Conservation (phyloP, 2,329 filamentous ascomycete species). For the Paecilomyces niveus region DNA sequence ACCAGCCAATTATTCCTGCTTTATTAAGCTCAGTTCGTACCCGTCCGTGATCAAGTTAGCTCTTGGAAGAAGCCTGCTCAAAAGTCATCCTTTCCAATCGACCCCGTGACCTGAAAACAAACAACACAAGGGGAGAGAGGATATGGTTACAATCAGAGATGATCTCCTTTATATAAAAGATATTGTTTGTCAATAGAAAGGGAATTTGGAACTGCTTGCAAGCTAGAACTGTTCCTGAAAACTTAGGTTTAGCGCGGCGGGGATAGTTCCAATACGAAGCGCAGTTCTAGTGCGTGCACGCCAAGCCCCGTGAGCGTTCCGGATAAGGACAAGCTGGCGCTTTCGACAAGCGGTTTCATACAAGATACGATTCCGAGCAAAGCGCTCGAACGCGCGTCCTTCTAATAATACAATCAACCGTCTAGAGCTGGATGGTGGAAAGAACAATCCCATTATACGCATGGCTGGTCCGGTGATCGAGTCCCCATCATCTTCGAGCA, state of each 20-base stretch:
- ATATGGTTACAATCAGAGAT: not conserved
- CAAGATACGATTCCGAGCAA: not conserved
- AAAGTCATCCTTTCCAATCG: not conserved
- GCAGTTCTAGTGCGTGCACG: not conserved
- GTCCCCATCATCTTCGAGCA: conserved; percentile 9
- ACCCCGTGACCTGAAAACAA: not conserved
- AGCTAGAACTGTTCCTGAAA: not conserved
- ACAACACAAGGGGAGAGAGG: not conserved
- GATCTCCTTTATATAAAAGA: not conserved
- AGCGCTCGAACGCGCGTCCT: not conserved
- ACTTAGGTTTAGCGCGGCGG: not conserved
- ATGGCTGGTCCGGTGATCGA: conserved; percentile 10
- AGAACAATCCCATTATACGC: conserved; percentile 2
- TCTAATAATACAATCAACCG: not conserved
- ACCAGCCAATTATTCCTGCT: not conserved
- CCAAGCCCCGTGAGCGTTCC: not conserved
- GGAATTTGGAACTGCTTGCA: not conserved
- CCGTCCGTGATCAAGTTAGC: not conserved
- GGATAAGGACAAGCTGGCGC: conserved; percentile 3
- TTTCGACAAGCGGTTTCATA: not conserved
- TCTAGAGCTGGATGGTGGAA: not conserved
- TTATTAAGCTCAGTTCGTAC: not conserved
- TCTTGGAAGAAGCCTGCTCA: not conserved
- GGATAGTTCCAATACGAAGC: not conserved
- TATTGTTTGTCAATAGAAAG: not conserved